Evolutionary conservation across 306 rosid species (phyloP), one percentile per base, ranked within the genome.

Genomic region (Rubus parviflorus): DNA sequence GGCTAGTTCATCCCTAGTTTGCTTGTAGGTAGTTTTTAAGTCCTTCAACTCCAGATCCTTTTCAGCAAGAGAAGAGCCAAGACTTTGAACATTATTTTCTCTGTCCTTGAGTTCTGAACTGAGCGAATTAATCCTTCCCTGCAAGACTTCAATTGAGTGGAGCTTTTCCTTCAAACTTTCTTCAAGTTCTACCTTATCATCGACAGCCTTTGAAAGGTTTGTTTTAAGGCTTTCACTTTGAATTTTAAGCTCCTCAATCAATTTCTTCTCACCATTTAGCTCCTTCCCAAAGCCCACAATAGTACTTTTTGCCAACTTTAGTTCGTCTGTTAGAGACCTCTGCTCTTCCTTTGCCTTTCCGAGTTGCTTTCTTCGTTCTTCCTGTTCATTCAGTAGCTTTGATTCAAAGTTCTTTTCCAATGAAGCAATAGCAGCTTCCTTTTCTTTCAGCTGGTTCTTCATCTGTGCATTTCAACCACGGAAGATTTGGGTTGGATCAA

Each of bases 281-380:
- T 95, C 94, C 71, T 77, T 77, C 64, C 85, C 96, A 75, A 95
- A 80, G 80, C 85, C 70, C 25, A 77, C 69, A 62, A 90, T 76
- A 12, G 87, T 81, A 73, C 80, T 72, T 54, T 88, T 91, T 22
- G 91, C 94, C 35, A 81, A 81, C 74, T 82, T 86, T 37, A 92
- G 86, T 82, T 92, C 83, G 79, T 83, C 68, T 65, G 64, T 61
- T 79, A 92, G 81, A 52, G 89, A 73, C 72, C 35, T 85, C 79
- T 87, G 88, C 82, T 87, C 98, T 79, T 89, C 94, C 79, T 80
- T 88, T 43, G 87, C 90, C 84, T 88, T 89, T 48, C 75, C 82
- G n/a, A 92, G 87, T 78, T 86, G 89, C 77, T 89, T 87, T 25
- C 85, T 68, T 73, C 60, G 82, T 82, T 92, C 93, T 84, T 88